phyloP scores from a whole-genome alignment of 805 yeast species.

The Kazachstania viticola region DNA sequence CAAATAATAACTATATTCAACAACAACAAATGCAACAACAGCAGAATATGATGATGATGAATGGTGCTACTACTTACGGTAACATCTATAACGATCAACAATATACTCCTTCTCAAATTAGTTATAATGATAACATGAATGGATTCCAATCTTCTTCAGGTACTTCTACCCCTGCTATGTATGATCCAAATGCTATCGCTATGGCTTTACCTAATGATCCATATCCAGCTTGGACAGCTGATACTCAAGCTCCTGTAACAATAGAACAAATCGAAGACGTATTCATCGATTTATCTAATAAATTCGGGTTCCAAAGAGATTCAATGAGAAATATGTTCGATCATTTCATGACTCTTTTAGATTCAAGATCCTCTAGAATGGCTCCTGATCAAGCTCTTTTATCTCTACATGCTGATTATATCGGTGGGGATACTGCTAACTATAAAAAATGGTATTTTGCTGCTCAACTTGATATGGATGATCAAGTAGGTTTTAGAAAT shows the following conservation, averaged over 20 bases:
- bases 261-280: constrained; percentile 81
- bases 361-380: constrained; percentile 80
- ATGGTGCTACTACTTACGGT: not conserved
- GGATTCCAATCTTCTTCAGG: constrained; percentile 69
- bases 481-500: constrained; percentile 71
- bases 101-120: constrained; percentile 78
- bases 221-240: constrained; percentile 98
- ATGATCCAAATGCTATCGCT: constrained; percentile 51
- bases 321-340: constrained; percentile 88
- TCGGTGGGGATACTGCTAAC: constrained; percentile 80
- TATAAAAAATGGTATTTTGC: constrained; percentile 85
- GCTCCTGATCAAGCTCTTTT: constrained; percentile 78
- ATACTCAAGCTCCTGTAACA: constrained; percentile 77
- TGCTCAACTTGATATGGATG: constrained; percentile 79
- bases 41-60: not conserved
- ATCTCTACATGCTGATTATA: constrained; percentile 76
- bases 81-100: constrained; percentile 23
- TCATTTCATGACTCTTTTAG: constrained; percentile 74
- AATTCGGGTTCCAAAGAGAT: constrained; percentile 85
- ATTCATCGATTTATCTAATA: constrained; percentile 70
- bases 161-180: constrained; percentile 85
- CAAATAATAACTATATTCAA: constrained; percentile 32
- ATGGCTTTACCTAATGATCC: constrained; percentile 81
- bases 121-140: constrained; percentile 46
- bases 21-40: no score